A percentile compares a stretch with the other conserved stretches of the same genome.
Evolutionary conservation across 306 rosid species (phyloP).

Genomic region (Crotalaria pallida): DNA sequence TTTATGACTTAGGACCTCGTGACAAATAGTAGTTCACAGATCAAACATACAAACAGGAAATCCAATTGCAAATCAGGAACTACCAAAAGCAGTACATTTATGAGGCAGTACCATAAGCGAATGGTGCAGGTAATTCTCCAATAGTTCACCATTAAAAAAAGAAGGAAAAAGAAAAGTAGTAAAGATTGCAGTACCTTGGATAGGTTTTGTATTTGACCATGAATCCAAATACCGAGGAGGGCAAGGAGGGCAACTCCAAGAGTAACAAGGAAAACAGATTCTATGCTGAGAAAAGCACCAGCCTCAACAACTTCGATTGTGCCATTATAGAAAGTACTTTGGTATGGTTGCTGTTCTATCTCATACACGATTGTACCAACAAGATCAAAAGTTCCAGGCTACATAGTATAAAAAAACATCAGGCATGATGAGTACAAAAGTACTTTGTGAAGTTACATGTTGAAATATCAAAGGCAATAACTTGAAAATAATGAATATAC

Average conservation of each 20-base stretch:
- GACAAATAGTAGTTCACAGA: neutral
- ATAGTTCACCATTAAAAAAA: neutral
- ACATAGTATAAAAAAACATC: conserved; percentile 28
- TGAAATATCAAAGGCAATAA: neutral
- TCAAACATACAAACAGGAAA: neutral
- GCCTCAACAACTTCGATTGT: conserved; percentile 83
- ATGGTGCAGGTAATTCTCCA: neutral
- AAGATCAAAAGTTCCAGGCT: conserved; percentile 93
- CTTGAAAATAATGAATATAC: conserved; percentile 29
- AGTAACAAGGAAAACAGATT: conserved; percentile 76
- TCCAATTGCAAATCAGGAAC: neutral
- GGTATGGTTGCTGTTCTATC: conserved; percentile 71
- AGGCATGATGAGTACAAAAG: neutral
- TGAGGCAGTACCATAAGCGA: neutral
- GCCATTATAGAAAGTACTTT: conserved; percentile 78
- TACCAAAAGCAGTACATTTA: neutral
- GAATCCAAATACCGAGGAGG: conserved; percentile 67
- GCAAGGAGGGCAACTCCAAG: conserved; percentile 76
- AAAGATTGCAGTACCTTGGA: conserved; percentile 57
- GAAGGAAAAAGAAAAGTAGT: neutral
- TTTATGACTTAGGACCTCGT: neutral
- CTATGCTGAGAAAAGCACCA: conserved; percentile 62
- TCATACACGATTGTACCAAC: conserved; percentile 76
- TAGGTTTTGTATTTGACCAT: conserved; percentile 72
- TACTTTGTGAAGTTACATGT: neutral